Percentiles rank a stretch among this genome's conserved stretches.
phyloP scores from a whole-genome alignment of 1,284 basidiomycete species.

The Trametes hirsuta region DNA sequence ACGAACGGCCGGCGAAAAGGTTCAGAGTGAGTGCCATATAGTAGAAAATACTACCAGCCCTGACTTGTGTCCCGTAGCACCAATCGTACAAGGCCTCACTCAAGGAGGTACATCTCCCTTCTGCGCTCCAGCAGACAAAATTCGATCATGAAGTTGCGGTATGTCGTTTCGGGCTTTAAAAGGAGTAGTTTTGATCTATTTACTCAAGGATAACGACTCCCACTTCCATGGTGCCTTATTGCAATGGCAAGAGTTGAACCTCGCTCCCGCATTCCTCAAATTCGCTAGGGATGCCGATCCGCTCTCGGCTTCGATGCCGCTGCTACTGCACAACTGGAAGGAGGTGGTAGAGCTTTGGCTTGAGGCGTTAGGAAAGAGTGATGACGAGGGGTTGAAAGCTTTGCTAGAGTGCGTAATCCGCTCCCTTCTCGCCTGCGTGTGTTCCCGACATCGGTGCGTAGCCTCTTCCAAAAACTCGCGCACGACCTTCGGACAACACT shows the following conservation, averaged over 20 bases:
- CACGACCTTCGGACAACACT: constrained; percentile 78
- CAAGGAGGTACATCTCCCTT: constrained; percentile 73
- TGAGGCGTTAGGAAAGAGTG: constrained; percentile 52
- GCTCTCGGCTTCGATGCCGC: constrained; percentile 76
- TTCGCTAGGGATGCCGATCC: constrained; percentile 65
- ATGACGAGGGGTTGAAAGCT: constrained; percentile 70
- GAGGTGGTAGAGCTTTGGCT: constrained; percentile 69
- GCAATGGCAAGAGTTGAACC: constrained; percentile 80
- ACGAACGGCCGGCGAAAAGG: constrained; percentile 39
- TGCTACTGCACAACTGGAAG: constrained; percentile 81
- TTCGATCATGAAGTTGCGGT: constrained; percentile 67
- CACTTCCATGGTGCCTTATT: constrained; percentile 72
- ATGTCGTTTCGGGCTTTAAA: constrained; percentile 18
- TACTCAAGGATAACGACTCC: constrained; percentile 65
- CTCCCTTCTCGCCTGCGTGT: constrained; percentile 4
- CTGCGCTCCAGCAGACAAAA: constrained; percentile 58
- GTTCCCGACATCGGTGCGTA: constrained; percentile 35
- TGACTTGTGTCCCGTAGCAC: constrained; percentile 46
- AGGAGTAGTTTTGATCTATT: background rate
- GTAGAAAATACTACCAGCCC: background rate
- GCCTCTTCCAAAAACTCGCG: constrained; percentile 73
- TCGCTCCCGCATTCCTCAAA: constrained; percentile 74
- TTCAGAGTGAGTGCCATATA: constrained; percentile 36
- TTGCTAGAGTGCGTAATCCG: constrained; percentile 66
- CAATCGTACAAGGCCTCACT: constrained; percentile 72